These are phyloP conservation scores for Strigomonas culicis DNA, from an alignment of 208 protist genomes.

Conservation along the genomic window DNA sequence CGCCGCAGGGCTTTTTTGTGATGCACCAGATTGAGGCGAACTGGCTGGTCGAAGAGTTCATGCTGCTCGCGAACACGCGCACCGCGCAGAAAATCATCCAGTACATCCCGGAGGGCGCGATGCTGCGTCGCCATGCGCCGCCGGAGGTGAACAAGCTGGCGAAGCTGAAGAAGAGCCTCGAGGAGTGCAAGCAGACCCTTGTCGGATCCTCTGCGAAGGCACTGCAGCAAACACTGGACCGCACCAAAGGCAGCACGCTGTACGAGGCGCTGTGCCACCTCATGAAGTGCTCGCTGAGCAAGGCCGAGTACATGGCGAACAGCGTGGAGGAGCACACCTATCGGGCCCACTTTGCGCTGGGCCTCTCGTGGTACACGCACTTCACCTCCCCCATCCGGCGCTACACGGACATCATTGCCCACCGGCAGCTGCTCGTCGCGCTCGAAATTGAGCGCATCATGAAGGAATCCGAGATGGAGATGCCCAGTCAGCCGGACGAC, in stretches of 20 bases:
- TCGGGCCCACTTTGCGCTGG: constrained; percentile 88
- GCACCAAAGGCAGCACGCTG: constrained; percentile 15
- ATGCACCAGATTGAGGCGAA: constrained; percentile 65
- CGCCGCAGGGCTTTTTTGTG: constrained; percentile 53
- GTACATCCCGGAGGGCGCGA: constrained; percentile 68
- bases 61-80: constrained; percentile 88
- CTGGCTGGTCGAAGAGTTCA: constrained; percentile 92
- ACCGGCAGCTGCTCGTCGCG: constrained; percentile 81
- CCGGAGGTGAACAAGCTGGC: constrained; percentile 40
- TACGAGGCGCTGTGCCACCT: constrained; percentile 55
- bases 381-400: constrained; percentile 95
- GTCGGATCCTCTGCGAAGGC: constrained; percentile 35
- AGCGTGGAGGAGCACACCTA: constrained; percentile 25
- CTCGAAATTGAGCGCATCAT: constrained; percentile 73
- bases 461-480: constrained; percentile 20
- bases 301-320: constrained; percentile 81
- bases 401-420: constrained; percentile 91
- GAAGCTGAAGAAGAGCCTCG: constrained; percentile 24
- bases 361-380: constrained; percentile 89
- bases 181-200: constrained; percentile 26
- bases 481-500: constrained; percentile 17
- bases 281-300: constrained; percentile 69
- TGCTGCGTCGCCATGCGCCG: constrained; percentile 80
- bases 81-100: constrained; percentile 86
- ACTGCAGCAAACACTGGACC: constrained; percentile 48